Evolutionary conservation across 2,329 filamentous ascomycete species (phyloP), one percentile per base, ranked within the genome.

Genomic region (Pseudovirgaria hyperparasitica): DNA sequence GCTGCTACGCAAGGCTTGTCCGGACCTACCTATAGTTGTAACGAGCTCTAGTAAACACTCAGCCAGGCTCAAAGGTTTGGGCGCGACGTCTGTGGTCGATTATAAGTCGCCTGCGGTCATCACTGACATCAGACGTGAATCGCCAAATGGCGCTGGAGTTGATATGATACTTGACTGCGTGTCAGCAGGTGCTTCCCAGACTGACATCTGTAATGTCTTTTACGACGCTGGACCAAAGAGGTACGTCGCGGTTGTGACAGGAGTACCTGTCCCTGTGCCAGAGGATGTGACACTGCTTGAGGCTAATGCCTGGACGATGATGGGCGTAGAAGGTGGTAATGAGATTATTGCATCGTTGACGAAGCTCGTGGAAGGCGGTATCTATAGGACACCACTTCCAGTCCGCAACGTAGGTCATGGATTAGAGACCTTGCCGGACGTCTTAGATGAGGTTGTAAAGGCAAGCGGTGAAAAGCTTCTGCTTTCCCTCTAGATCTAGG

Each of bases 131-230:
- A 39, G 38, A 22, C 33, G 41, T 4, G 40, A 36, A 4, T 37
- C 39, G 3, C 36, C 40, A 3, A 32, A 30, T 1, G 41, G 32
- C 5, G 21, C 23, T 2, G 49, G 53, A 1, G 48, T 52, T 5
- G 52, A 56, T 25, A 45, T 44, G 4, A 48, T 56, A 16, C 19
- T 55, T 11, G 52, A 57, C 30, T 38, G 42, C 2, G 49, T 56
- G 2, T 40, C 36, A 1, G 45, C 41, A 4, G 50, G 21, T 9
- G 30, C 27, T 4, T 18, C 17, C 5, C 32, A 43, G 22, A 29
- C 31, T 2, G 28, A 36, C 9, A 33, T 55, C 3, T 48, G 42
- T 19, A 41, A 43, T 3, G 33, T 40, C 4, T 27, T 56, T 5
- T 32, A 35, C 9, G 7, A 25, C 4, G 32, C 33, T 12, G 50